Evolutionary conservation across 805 yeast genomes (phyloP), one percentile per base, ranked within the genome.

Genomic region (Wickerhamiella lipophila): DNA sequence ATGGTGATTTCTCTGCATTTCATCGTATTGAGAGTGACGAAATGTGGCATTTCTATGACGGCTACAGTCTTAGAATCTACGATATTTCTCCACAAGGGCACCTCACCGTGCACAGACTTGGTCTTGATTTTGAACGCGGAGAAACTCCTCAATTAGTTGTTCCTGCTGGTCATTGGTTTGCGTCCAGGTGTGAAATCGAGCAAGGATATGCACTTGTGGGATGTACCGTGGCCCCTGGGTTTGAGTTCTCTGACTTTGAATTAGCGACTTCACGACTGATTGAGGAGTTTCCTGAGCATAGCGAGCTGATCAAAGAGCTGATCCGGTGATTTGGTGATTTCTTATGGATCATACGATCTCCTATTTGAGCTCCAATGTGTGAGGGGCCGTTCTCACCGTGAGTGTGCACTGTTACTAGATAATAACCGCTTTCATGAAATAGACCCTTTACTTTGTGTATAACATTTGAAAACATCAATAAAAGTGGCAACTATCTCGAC

Each of bases 21-120:
- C 44, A 40, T 29, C 25, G 18, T 4, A 25, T 40, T 6, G 44
- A 25, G 12, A 29, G 30, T 4, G 44, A 40, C 22, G 44, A 40
- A 22, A 40, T 40, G 44, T 40, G 44, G 44, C 44, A 40, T 16
- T 40, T 40, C 26, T 40, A 40, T 32, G 44, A 40, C 8, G 44
- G 44, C 8, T 5, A 26, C 5, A 15, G 30, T 11, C 34, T 40
- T 2, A 3, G 4, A 6, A 40, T 40, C 23, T 40, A 40, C n/a
- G 44, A 40, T 4, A 40, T 40, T 22, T 13, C 18, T 12, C 34
- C 34, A 3, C 1, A 6, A 2, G 44, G 44, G 21, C 12, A 15
- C 2, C 34, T 40, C 3, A 25, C 30, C 2, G 21, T 26, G 15
- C 44, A 40, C 34, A 25, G n/a, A 26, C 44, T 40, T 3, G 44